These are phyloP conservation scores for Colletotrichum orchidophilum DNA, from an alignment of 2,329 filamentous ascomycete genomes.

Conservation along the genomic window DNA sequence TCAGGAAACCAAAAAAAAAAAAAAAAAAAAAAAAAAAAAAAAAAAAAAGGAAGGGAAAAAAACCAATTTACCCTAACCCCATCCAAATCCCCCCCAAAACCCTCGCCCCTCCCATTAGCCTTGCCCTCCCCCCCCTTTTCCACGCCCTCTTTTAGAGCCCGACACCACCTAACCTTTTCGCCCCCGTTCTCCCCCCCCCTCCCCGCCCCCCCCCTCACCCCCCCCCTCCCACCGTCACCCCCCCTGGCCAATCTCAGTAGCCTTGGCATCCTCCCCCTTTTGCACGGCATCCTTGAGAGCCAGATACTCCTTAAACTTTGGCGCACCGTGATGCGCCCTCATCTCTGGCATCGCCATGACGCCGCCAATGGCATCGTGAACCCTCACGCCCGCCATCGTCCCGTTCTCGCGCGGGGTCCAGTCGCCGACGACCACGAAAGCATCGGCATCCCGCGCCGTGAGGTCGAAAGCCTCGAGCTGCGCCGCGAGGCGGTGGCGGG, in stretches of 20 bases:
- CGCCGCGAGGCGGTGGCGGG: slow-evolving; percentile 56
- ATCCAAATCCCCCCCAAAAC: slow-evolving; percentile 59
- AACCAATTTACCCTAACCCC: slow-evolving; percentile 58
- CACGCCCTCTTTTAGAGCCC: slow-evolving; percentile 49
- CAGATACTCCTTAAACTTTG: slow-evolving; percentile 52
- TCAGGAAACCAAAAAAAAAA: no score
- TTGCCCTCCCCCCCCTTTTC: slow-evolving; percentile 47
- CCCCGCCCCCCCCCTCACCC: no score
- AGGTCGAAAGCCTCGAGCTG: slow-evolving; percentile 57
- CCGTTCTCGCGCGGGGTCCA: slow-evolving; percentile 51
- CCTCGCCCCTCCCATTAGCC: slow-evolving; percentile 48
- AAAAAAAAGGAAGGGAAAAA: background rate
- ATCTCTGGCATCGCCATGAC: slow-evolving; percentile 45
- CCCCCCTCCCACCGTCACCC: no score
- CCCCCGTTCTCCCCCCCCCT: no score
- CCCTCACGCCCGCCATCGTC: slow-evolving; percentile 44
- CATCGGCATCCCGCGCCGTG: slow-evolving; percentile 46
- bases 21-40: background rate
- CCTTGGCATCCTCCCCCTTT: slow-evolving; percentile 48
- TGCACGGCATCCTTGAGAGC: slow-evolving; percentile 49
- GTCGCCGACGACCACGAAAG: slow-evolving; percentile 61
- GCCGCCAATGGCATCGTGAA: slow-evolving; percentile 52
- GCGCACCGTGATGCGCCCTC: slow-evolving; percentile 40
- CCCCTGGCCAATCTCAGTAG: slow-evolving; percentile 48
- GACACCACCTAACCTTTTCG: slow-evolving; percentile 54